A percentile compares a stretch with the other conserved stretches of the same genome.
Evolutionary conservation across 2,329 filamentous ascomycete genomes (phyloP).

Genomic region (Aspergillus japonicus): DNA sequence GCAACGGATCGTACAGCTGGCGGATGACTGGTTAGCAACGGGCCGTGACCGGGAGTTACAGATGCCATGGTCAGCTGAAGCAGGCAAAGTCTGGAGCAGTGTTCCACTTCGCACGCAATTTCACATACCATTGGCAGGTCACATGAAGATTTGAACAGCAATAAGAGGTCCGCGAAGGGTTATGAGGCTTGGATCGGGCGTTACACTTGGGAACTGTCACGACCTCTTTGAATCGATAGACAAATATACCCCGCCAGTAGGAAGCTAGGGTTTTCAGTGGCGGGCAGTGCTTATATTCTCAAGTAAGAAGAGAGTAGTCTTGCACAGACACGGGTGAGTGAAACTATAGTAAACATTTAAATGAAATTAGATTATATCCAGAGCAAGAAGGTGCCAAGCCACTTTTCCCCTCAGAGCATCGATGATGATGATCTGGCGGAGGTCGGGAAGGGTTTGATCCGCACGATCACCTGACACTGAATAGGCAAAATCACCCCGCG

Average conservation of each 20-base stretch:
- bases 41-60: slow-evolving; percentile 6
- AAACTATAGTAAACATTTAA: slow-evolving; percentile 10
- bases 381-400: slow-evolving; percentile 23
- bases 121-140: slow-evolving; percentile 17
- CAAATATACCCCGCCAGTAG: background rate
- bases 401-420: slow-evolving; percentile 22
- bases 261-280: background rate
- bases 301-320: background rate
- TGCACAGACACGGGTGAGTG: slow-evolving; percentile 2
- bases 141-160: slow-evolving; percentile 12
- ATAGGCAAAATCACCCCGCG: slow-evolving; percentile 26
- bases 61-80: slow-evolving; percentile 9
- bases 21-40: slow-evolving; percentile 16
- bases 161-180: slow-evolving; percentile 10
- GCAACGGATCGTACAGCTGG: slow-evolving; percentile 22
- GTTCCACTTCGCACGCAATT: slow-evolving; percentile 1
- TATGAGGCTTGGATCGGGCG: slow-evolving; percentile 14
- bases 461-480: slow-evolving; percentile 22
- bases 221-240: slow-evolving; percentile 1
- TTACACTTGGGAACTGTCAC: slow-evolving; percentile 6
- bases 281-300: background rate
- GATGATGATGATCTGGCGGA: slow-evolving; percentile 25
- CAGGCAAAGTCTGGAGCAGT: background rate
- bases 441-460: slow-evolving; percentile 21
- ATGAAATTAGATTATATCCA: slow-evolving; percentile 14